Percentiles rank a stretch among this genome's conserved stretches.
phyloP scores from a whole-genome alignment of 768 basidiomycete species.

The Leccinum obscurum region DNA sequence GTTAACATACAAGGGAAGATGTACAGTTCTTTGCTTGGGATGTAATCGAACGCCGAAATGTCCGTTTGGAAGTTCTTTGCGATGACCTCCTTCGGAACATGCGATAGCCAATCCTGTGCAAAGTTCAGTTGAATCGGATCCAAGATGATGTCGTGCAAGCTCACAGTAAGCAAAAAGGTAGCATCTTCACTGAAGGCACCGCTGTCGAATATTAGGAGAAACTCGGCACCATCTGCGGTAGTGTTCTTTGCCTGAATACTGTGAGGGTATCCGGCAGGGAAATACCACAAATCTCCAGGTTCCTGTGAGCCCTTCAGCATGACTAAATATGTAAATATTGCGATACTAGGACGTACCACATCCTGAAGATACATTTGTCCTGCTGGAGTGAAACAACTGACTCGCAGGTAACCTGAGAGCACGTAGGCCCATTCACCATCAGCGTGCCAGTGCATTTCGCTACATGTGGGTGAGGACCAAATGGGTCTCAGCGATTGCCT shows the following conservation, averaged over 20 bases:
- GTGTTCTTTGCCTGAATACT: conserved; percentile 53
- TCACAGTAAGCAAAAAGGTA: conserved; percentile 47
- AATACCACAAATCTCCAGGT: conserved; percentile 57
- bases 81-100: conserved; percentile 56
- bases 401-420: conserved; percentile 46
- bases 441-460: conserved; percentile 47
- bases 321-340: conserved; percentile 7
- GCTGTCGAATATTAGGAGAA: conserved; percentile 47
- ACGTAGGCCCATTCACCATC: conserved; percentile 55
- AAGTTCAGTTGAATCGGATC: not conserved
- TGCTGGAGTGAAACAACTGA: conserved; percentile 52
- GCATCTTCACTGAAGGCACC: conserved; percentile 55
- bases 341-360: conserved; percentile 39
- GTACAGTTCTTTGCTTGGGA: conserved; percentile 55
- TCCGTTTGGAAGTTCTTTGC: conserved; percentile 62
- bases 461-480: conserved; percentile 16
- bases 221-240: conserved; percentile 48
- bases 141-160: not conserved
- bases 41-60: conserved; percentile 51
- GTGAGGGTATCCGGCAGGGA: conserved; percentile 58
- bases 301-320: conserved; percentile 24
- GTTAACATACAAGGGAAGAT: conserved; percentile 46
- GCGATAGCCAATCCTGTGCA: conserved; percentile 64
- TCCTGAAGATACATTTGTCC: conserved; percentile 54
- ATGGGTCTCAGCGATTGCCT: not conserved